phyloP scores from a whole-genome alignment of 2,329 filamentous ascomycete species.

The Elsinoe ampelina region DNA sequence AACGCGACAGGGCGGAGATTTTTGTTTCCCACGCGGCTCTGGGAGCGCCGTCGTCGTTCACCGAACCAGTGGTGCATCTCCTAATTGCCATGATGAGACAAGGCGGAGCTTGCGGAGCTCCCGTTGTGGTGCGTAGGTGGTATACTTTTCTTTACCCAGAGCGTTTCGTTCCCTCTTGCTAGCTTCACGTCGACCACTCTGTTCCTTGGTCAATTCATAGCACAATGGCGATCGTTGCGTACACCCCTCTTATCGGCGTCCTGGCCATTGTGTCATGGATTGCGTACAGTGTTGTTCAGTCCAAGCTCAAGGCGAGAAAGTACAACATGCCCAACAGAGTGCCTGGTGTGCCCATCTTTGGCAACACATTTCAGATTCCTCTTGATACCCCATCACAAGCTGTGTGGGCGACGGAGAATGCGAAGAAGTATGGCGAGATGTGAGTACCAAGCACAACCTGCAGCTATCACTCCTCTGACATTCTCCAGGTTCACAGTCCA shows the following conservation, averaged over 20 bases:
- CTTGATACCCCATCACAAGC: conserved; percentile 1
- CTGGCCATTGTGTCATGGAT: conserved; percentile 9
- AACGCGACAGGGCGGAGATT: neutral
- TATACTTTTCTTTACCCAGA: neutral
- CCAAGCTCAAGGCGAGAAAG: conserved; percentile 7
- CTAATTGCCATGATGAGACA: neutral
- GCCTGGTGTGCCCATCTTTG: conserved; percentile 10
- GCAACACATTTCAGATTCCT: conserved; percentile 12
- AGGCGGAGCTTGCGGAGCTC: neutral
- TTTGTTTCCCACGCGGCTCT: neutral
- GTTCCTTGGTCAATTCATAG: neutral
- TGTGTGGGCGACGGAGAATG: conserved; percentile 6
- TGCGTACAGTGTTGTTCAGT: neutral
- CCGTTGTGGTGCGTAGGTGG: neutral
- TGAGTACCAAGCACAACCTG: neutral
- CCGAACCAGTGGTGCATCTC: neutral
- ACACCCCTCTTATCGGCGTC: neutral
- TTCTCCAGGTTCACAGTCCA: conserved; percentile 25
- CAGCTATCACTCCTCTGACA: neutral
- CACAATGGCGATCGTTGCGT: neutral
- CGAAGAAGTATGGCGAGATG: conserved; percentile 13
- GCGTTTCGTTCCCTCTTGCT: neutral
- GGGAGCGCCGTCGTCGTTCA: neutral
- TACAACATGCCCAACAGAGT: conserved; percentile 12
- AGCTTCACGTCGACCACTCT: neutral